These are phyloP conservation scores for Aphanoascus verrucosus DNA, from an alignment of 2,329 filamentous ascomycete species.

Conservation along the genomic window DNA sequence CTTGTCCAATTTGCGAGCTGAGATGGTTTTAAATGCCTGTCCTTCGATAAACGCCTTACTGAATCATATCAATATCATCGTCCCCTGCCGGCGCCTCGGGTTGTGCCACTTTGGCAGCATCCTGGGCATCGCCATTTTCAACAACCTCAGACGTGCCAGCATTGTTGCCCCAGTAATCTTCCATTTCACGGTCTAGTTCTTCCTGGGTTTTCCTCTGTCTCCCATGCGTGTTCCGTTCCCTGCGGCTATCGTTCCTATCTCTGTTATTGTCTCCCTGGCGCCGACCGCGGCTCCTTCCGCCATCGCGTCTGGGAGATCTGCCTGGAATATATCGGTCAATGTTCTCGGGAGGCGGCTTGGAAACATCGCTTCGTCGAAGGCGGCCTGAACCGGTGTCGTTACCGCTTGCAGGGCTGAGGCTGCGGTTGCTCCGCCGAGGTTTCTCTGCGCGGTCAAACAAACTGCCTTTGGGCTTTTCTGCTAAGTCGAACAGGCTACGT, in stretches of 20 bases:
- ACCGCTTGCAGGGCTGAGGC: conserved; percentile 32
- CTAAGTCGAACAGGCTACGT: conserved; percentile 41
- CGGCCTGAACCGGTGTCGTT: conserved; percentile 27
- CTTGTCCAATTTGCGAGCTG: not conserved
- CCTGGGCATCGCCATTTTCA: conserved; percentile 6
- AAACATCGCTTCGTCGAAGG: conserved; percentile 43
- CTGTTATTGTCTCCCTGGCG: conserved; percentile 33
- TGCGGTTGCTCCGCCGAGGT: conserved; percentile 33
- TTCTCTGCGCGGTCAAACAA: conserved; percentile 55
- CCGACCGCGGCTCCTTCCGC: conserved; percentile 42
- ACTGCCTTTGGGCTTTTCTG: conserved; percentile 44
- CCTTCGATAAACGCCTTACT: not conserved
- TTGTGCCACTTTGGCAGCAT: not conserved
- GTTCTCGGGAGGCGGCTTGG: conserved; percentile 50
- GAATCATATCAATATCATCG: conserved; percentile 20
- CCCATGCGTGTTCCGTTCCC: conserved; percentile 36
- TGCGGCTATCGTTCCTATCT: conserved; percentile 21
- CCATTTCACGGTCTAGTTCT: conserved; percentile 94
- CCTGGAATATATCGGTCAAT: conserved; percentile 74
- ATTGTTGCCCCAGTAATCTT: conserved; percentile 64
- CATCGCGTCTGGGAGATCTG: conserved; percentile 35
- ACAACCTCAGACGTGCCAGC: not conserved
- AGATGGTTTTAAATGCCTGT: not conserved
- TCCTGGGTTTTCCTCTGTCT: conserved; percentile 77
- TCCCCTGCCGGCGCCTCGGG: conserved; percentile 7